Evolutionary conservation across 2,329 filamentous ascomycete genomes (phyloP).

Genomic region (Penicillium sp.): DNA sequence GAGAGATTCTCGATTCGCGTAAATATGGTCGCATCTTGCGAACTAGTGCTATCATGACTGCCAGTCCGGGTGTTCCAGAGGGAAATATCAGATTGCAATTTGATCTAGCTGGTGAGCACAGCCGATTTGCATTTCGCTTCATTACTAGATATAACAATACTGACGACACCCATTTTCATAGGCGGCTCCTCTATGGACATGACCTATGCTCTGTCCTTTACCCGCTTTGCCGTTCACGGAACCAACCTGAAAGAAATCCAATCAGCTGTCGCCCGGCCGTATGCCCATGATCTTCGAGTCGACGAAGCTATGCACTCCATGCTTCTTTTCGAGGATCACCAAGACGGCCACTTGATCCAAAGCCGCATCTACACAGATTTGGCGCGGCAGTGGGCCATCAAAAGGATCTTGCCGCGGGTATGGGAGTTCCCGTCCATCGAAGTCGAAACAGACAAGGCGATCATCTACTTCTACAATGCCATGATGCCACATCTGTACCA

Average conservation of each 20-base stretch:
- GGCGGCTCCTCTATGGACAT: slow-evolving; percentile 40
- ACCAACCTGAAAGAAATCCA: slow-evolving; percentile 26
- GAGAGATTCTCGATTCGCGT: slow-evolving; percentile 30
- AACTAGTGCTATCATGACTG: slow-evolving; percentile 24
- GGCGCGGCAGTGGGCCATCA: slow-evolving; percentile 21
- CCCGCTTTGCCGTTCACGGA: slow-evolving; percentile 30
- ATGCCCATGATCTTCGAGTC: slow-evolving; percentile 23
- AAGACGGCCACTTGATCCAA: slow-evolving; percentile 20
- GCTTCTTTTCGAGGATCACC: slow-evolving; percentile 23
- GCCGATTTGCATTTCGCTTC: background rate
- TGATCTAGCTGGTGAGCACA: slow-evolving; percentile 25
- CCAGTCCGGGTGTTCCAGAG: slow-evolving; percentile 21
- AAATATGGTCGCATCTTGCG: slow-evolving; percentile 31
- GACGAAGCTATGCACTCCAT: slow-evolving; percentile 30
- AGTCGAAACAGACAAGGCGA: slow-evolving; percentile 28
- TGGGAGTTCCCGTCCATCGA: slow-evolving; percentile 32
- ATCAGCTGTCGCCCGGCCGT: slow-evolving; percentile 25
- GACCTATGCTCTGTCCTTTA: slow-evolving; percentile 33
- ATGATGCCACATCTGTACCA: slow-evolving; percentile 35
- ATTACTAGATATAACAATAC: background rate
- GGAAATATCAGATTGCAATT: slow-evolving; percentile 40
- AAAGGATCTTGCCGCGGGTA: slow-evolving; percentile 23
- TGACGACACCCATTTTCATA: background rate
- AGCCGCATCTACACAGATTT: slow-evolving; percentile 30
- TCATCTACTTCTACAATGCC: slow-evolving; percentile 29